These are phyloP conservation scores for Cylindrotheca fusiformis DNA, from an alignment of 108 stramenopile species.

Conservation along the genomic window DNA sequence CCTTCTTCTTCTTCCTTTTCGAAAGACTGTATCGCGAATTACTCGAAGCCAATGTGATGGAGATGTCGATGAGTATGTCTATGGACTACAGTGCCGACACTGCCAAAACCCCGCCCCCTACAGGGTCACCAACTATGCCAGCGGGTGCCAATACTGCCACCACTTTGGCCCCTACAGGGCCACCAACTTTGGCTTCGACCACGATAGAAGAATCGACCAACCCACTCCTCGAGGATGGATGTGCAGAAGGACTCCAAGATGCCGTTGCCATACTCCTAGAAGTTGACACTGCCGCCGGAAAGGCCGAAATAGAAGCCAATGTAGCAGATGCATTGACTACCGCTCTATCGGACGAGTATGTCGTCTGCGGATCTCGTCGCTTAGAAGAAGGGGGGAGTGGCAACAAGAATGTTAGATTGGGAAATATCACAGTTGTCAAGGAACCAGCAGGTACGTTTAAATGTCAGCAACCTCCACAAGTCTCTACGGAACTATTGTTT, in stretches of 20 bases:
- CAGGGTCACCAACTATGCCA: background rate
- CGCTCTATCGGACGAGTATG: constrained; percentile 2
- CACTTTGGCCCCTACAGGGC: background rate
- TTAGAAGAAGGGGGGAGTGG: background rate
- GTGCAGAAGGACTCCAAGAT: background rate
- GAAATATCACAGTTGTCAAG: background rate
- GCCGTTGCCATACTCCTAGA: constrained; percentile 1
- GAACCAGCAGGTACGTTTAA: too few relatives aligned
- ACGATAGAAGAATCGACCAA: background rate
- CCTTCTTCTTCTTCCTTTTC: background rate
- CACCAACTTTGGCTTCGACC: background rate
- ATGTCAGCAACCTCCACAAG: too few relatives aligned
- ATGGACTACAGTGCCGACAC: background rate
- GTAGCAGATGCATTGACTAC: background rate
- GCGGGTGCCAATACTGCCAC: background rate
- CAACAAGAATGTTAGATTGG: background rate
- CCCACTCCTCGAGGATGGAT: background rate
- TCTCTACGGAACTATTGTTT: too few relatives aligned
- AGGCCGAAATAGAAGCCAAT: background rate
- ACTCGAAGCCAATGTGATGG: constrained; percentile 5
- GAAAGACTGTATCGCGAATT: constrained; percentile 10
- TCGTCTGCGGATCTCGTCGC: background rate
- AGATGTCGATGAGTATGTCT: constrained; percentile 26
- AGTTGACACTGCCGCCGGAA: constrained; percentile 14
- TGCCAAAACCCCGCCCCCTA: background rate